phyloP scores from a whole-genome alignment of 345 rosid species.

The Erucastrum elatum region DNA sequence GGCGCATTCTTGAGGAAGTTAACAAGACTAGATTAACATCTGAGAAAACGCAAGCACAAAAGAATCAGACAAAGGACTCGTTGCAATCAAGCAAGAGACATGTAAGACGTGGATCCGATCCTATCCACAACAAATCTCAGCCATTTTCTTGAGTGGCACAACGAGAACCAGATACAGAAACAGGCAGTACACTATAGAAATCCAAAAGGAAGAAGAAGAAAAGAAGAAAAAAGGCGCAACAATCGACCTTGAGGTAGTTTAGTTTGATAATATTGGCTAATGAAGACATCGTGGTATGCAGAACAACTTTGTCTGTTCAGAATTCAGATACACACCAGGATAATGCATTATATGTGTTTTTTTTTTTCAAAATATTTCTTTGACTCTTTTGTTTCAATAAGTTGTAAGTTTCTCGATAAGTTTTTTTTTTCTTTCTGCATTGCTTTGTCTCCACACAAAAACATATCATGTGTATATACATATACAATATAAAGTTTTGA shows the following conservation, averaged over 20 bases:
- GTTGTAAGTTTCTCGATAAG: conserved; percentile 23
- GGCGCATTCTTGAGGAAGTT: conserved; percentile 45
- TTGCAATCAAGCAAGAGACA: conserved; percentile 70
- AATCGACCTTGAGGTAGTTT: conserved; percentile 41
- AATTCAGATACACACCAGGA: conserved; percentile 7
- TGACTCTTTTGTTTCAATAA: not conserved
- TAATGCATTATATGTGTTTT: conserved; percentile 18
- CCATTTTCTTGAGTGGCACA: conserved; percentile 34
- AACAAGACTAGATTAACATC: conserved; percentile 39
- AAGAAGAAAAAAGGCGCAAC: not conserved
- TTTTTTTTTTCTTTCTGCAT: conserved; percentile 42
- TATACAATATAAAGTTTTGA: conserved; percentile 4
- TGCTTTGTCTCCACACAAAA: conserved; percentile 33
- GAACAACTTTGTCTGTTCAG: conserved; percentile 40
- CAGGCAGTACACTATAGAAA: not conserved
- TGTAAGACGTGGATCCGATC: conserved; percentile 78
- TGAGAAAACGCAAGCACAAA: conserved; percentile 38
- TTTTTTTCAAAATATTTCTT: conserved; percentile 24
- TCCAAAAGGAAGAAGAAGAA: not conserved
- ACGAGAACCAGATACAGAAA: conserved; percentile 34
- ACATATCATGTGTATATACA: conserved; percentile 20
- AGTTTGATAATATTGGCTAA: conserved; percentile 36
- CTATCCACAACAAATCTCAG: conserved; percentile 74
- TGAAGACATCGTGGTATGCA: conserved; percentile 13
- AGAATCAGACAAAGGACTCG: conserved; percentile 47